Percentiles rank a stretch among this genome's conserved stretches.
Evolutionary conservation across 1,284 basidiomycete species (phyloP).

Genomic region (Rhodotorula sp.): DNA sequence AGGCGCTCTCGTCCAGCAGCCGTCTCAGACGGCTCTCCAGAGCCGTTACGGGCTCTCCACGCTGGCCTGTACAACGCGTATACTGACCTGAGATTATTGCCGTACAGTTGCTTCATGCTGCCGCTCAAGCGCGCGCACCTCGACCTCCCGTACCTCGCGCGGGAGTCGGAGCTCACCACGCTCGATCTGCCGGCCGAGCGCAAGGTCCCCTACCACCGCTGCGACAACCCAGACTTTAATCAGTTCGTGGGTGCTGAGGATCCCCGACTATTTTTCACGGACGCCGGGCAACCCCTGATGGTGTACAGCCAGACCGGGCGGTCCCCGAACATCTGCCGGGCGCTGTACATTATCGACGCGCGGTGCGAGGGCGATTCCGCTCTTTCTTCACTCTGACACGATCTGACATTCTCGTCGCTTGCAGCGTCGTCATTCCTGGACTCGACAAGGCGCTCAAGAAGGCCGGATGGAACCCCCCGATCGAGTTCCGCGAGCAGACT

Average conservation of each 20-base stretch:
- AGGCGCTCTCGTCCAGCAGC: too few relatives aligned
- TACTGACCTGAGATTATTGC: too few relatives aligned
- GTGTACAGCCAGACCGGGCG: conserved; percentile 30
- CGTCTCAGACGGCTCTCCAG: too few relatives aligned
- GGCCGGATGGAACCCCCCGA: conserved; percentile 31
- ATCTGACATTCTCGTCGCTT: neutral
- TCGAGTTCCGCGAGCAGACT: conserved; percentile 32
- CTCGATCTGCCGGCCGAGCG: conserved; percentile 35
- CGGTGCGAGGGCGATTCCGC: conserved; percentile 1
- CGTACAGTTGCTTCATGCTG: conserved; percentile 31
- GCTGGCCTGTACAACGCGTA: too few relatives aligned
- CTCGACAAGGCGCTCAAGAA: conserved; percentile 24
- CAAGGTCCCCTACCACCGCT: conserved; percentile 31
- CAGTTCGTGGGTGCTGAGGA: conserved; percentile 37
- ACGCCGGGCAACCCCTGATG: conserved; percentile 31
- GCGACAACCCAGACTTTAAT: conserved; percentile 18
- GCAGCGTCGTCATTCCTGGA: conserved; percentile 32
- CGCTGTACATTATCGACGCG: conserved; percentile 34
- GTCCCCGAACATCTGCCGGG: conserved; percentile 32
- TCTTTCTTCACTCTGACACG: neutral
- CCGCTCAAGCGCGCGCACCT: conserved; percentile 29
- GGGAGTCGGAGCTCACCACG: conserved; percentile 31
- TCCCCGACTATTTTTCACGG: conserved; percentile 35
- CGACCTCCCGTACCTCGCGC: conserved; percentile 30
- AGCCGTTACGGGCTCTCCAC: too few relatives aligned